A percentile compares a stretch with the other conserved stretches of the same genome.
phyloP scores from a whole-genome alignment of 176 grass and related monocot species.

The Metroxylon sagu region DNA sequence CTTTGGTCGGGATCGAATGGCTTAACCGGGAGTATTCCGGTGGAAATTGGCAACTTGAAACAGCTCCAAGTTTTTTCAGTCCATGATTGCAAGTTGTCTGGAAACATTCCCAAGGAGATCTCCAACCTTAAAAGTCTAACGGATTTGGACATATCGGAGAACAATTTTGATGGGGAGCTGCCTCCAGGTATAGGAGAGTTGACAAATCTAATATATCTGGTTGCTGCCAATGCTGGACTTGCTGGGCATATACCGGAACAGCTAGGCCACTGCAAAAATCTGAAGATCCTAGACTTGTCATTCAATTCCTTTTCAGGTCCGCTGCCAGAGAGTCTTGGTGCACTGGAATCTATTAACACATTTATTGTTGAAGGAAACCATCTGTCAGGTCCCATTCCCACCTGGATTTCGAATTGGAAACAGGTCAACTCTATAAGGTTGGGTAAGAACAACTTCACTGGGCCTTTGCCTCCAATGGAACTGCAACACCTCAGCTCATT shows the following conservation, averaged over 20 bases:
- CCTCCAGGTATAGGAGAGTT: slow-evolving; percentile 51
- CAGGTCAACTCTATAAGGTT: slow-evolving; percentile 44
- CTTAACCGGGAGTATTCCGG: slow-evolving; percentile 58
- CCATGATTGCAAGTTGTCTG: slow-evolving; percentile 58
- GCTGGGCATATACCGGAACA: slow-evolving; percentile 57
- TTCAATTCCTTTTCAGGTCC: slow-evolving; percentile 58
- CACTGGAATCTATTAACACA: slow-evolving; percentile 35
- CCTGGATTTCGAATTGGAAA: slow-evolving; percentile 70
- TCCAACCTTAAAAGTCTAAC: slow-evolving; percentile 55
- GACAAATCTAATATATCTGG: slow-evolving; percentile 42
- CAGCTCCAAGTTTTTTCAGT: slow-evolving; percentile 50
- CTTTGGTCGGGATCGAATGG: slow-evolving; percentile 61
- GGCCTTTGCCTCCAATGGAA: slow-evolving; percentile 51
- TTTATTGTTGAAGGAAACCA: slow-evolving; percentile 69
- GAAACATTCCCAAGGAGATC: slow-evolving; percentile 50
- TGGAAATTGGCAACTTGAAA: slow-evolving; percentile 60
- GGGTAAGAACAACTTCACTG: slow-evolving; percentile 55
- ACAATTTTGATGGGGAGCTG: slow-evolving; percentile 58
- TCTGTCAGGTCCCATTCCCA: slow-evolving; percentile 58
- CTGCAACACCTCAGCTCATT: slow-evolving; percentile 53
- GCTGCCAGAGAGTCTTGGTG: slow-evolving; percentile 56
- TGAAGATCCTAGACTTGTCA: slow-evolving; percentile 49
- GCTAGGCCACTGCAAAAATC: slow-evolving; percentile 71
- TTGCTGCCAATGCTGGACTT: slow-evolving; percentile 59
- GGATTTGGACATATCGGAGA: slow-evolving; percentile 80